phyloP scores from a whole-genome alignment of 768 basidiomycete species.

The Lepiota brunneoincarnata region DNA sequence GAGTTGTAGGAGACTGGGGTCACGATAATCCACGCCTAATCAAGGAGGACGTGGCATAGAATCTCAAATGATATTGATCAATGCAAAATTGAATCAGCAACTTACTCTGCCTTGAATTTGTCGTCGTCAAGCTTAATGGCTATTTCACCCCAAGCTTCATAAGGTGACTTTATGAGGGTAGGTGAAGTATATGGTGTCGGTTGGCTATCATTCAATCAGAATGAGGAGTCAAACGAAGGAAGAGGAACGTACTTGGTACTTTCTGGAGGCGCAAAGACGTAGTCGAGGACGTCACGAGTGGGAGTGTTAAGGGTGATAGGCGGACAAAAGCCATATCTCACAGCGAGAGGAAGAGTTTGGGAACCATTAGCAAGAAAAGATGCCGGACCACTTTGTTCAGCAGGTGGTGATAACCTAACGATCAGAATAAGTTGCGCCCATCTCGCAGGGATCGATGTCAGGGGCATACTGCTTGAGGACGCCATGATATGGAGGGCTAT shows the following conservation, averaged over 20 bases:
- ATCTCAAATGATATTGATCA: slow-evolving; percentile 23
- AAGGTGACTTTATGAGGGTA: slow-evolving; percentile 41
- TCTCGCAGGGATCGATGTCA: background rate
- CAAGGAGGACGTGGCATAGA: slow-evolving; percentile 1
- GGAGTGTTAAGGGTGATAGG: slow-evolving; percentile 56
- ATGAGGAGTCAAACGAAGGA: slow-evolving; percentile 13
- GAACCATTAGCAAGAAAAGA: slow-evolving; percentile 19
- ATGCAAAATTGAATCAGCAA: slow-evolving; percentile 29
- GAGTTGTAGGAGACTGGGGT: slow-evolving; percentile 8
- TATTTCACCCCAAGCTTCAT: slow-evolving; percentile 72
- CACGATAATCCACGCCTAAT: background rate
- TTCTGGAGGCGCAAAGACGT: slow-evolving; percentile 76
- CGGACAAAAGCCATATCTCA: slow-evolving; percentile 50
- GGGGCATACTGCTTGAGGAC: slow-evolving; percentile 37
- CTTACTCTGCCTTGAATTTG: slow-evolving; percentile 79
- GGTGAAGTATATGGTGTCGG: slow-evolving; percentile 29
- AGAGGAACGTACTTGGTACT: slow-evolving; percentile 38
- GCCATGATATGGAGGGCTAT: slow-evolving; percentile 31
- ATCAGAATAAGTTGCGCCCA: background rate
- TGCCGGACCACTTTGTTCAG: slow-evolving; percentile 17
- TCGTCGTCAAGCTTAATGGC: slow-evolving; percentile 73
- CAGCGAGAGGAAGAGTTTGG: slow-evolving; percentile 35
- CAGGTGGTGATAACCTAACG: slow-evolving; percentile 23
- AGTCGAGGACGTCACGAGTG: slow-evolving; percentile 65
- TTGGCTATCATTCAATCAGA: slow-evolving; percentile 31